Percentiles rank a stretch among this genome's conserved stretches.
phyloP scores from a whole-genome alignment of 2,329 filamentous ascomycete genomes.

The Magnaporthiopsis poae region DNA sequence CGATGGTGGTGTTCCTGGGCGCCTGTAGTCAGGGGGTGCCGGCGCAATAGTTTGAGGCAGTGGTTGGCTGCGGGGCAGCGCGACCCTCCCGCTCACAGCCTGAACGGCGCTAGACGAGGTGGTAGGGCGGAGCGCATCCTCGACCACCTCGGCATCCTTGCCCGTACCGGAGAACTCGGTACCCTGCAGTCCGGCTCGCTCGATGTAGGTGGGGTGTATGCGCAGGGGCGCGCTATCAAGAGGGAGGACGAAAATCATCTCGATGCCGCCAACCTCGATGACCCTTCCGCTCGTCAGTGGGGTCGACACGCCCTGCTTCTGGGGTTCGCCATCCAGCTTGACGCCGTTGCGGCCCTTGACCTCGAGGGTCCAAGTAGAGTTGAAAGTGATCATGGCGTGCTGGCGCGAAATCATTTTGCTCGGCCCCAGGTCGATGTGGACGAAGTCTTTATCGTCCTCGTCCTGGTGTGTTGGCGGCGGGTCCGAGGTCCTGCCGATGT shows the following conservation, averaged over 20 bases:
- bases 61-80: constrained; percentile 21
- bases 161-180: constrained; percentile 15
- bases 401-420: constrained; percentile 72
- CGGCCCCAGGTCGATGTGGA: constrained; percentile 83
- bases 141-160: constrained; percentile 14
- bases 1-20: constrained; percentile 51
- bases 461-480: constrained; percentile 23
- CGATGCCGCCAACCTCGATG: constrained; percentile 80
- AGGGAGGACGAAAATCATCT: constrained; percentile 98
- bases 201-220: constrained; percentile 59
- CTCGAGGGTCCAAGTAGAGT: constrained; percentile 69
- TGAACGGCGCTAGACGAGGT: constrained; percentile 7
- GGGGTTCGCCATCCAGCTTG: constrained; percentile 63
- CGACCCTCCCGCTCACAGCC: constrained; percentile 17
- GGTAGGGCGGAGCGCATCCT: constrained; percentile 18
- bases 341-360: constrained; percentile 89
- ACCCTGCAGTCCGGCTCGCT: constrained; percentile 50
- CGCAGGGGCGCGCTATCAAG: constrained; percentile 52
- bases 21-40: constrained; percentile 49
- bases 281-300: constrained; percentile 76
- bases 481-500: constrained; percentile 64
- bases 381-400: constrained; percentile 66
- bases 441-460: constrained; percentile 37
- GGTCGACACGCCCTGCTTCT: constrained; percentile 58
- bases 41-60: constrained; percentile 45